phyloP scores from a whole-genome alignment of 2,329 filamentous ascomycete genomes.

The Colletotrichum filicis region DNA sequence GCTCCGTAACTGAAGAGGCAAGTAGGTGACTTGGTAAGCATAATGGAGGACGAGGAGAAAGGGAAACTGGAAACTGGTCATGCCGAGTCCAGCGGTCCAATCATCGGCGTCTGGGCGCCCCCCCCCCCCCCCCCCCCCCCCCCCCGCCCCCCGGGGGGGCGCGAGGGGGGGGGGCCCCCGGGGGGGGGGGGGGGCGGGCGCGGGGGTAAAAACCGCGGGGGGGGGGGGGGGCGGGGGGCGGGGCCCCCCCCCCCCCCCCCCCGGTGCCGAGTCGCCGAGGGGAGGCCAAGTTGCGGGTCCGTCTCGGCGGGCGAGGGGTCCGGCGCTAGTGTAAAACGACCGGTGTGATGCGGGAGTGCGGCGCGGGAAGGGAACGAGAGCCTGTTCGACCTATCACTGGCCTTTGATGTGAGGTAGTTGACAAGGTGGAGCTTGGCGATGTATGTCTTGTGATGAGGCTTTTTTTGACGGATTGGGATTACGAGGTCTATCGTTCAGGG shows the following conservation, averaged over 20 bases:
- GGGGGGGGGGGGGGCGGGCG: no score
- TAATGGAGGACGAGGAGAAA: no score
- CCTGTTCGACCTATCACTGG: not conserved
- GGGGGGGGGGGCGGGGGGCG: no score
- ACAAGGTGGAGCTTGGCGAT: not conserved
- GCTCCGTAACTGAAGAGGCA: no score
- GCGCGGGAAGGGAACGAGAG: not conserved
- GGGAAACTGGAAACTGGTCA: no score
- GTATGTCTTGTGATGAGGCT: not conserved
- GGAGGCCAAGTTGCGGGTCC: not conserved
- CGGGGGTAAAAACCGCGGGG: no score
- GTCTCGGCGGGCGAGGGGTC: conserved; percentile 1
- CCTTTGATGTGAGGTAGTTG: not conserved
- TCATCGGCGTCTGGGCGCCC: conserved; percentile 5
- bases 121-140: no score
- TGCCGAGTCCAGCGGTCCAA: conserved; percentile 13
- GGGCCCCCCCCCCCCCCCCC: no score
- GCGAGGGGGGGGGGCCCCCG: no score
- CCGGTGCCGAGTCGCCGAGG: not conserved
- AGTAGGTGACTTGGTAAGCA: no score
- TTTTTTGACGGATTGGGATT: not conserved
- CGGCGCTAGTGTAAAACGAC: not conserved
- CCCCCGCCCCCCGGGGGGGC: no score
- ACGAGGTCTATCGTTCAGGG: not conserved
- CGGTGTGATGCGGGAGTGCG: not conserved